These are phyloP conservation scores for Nakaseomyces delphensis DNA, from an alignment of 1,139 yeast genomes.

Conservation along the genomic window DNA sequence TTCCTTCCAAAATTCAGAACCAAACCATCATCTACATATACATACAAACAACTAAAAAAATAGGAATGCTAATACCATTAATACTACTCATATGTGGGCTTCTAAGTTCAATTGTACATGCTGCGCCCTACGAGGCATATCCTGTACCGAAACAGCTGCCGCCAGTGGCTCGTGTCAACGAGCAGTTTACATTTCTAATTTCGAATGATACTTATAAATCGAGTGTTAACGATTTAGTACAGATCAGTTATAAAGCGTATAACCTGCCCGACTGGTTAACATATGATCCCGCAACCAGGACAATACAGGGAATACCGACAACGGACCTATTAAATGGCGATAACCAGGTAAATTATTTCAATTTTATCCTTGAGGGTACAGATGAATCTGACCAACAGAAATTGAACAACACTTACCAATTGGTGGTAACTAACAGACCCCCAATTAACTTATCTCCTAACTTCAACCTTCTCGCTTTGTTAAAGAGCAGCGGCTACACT, in stretches of 20 bases:
- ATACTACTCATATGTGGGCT: conserved; percentile 7
- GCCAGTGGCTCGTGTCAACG: conserved; percentile 68
- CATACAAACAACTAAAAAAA: neutral
- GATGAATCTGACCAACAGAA: conserved; percentile 46
- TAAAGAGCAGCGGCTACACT: conserved; percentile 52
- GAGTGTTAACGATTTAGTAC: conserved; percentile 32
- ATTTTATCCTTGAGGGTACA: conserved; percentile 50
- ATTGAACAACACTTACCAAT: conserved; percentile 40
- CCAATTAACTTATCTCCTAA: conserved; percentile 38
- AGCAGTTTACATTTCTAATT: conserved; percentile 56
- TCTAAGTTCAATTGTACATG: conserved; percentile 9
- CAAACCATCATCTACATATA: neutral
- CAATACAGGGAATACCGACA: conserved; percentile 64
- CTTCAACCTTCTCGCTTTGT: conserved; percentile 40
- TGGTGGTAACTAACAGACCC: conserved; percentile 50
- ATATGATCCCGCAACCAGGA: conserved; percentile 54
- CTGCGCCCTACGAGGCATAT: conserved; percentile 55
- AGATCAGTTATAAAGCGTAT: conserved; percentile 47
- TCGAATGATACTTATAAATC: conserved; percentile 65
- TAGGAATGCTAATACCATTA: conserved; percentile 3
- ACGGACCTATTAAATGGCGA: conserved; percentile 36
- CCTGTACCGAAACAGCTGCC: conserved; percentile 81
- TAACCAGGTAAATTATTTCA: conserved; percentile 31
- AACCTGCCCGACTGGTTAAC: conserved; percentile 69
- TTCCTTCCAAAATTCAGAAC: neutral